Evolutionary conservation across 352 stramenopile genomes (phyloP), one percentile per base, ranked within the genome.

Genomic region (Phytophthora multivora): DNA sequence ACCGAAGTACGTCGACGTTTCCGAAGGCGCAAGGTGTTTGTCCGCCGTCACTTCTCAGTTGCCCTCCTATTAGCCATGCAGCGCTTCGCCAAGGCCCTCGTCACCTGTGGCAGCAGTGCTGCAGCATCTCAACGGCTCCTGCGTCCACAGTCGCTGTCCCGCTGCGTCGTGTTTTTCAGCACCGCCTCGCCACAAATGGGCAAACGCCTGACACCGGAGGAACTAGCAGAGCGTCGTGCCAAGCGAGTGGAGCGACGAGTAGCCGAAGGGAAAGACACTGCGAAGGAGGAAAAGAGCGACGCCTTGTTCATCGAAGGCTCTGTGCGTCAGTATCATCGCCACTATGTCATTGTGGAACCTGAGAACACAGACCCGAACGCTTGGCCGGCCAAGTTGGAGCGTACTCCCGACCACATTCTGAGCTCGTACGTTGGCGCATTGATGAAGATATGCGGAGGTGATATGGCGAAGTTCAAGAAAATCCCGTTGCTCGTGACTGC

Each of bases 361-460:
- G 53, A 75, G 13, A 53, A 52, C 35, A 70, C 49, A 15, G 66
- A 75, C 46, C 74, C 80, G 12, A 68, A 75, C 15, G 51, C 69
- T 10, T 93, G 84, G 84, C 78, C 79, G 1, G 80, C 86, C 52
- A 91, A 89, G 51, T 68, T 91, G n/a, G 84, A 93, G 50, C 60
- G 75, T 4, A 86, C 80, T 13, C 67, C 66, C 3, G 69, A 84
- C 47, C 84, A 93, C 46, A 64, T 90, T 25, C 50, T 93, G 9
- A 69, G 75, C 18, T 43, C 68, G 41, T 77, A 75, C 45, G 42
- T 80, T n/a, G 33, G 51, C 11, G 65, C 54, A n/a, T 25, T 85
- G 23, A 63, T 53, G 26, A 30, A 66, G n/a, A 26, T 67, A 7
- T 76, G 75, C 9, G 69, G 59, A 8, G 72, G 71, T 0, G 59